These are phyloP conservation scores for Acer saccharum DNA, from an alignment of 345 rosid genomes.

Conservation along the genomic window DNA sequence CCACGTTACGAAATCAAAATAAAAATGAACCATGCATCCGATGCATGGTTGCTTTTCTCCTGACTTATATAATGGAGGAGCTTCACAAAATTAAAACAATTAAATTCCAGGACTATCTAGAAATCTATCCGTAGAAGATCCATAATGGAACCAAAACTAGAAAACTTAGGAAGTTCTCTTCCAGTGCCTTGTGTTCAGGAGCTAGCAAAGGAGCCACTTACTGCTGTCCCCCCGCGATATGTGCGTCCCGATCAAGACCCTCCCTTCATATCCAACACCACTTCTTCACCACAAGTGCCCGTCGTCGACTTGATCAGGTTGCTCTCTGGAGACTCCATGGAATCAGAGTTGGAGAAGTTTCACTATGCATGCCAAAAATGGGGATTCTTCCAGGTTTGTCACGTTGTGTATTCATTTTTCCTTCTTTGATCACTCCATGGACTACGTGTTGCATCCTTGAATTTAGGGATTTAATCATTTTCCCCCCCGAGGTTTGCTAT, in stretches of 20 bases:
- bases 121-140: background rate
- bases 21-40: too few species aligned
- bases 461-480: too few species aligned
- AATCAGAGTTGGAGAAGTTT: conserved; percentile 15
- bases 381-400: conserved; percentile 44
- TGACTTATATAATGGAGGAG: too few species aligned
- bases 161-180: background rate
- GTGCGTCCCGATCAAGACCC: conserved; percentile 15
- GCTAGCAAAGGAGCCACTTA: conserved; percentile 10
- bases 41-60: too few species aligned
- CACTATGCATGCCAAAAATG: conserved; percentile 23
- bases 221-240: background rate
- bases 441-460: too few species aligned
- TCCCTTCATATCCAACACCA: background rate
- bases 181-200: conserved; percentile 15
- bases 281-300: conserved; percentile 6
- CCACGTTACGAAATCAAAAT: too few species aligned
- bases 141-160: background rate
- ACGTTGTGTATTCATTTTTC: background rate
- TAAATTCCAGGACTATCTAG: too few species aligned
- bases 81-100: too few species aligned
- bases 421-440: background rate
- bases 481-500: too few species aligned
- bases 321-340: background rate
- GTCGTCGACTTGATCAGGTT: conserved; percentile 17